phyloP scores from a whole-genome alignment of 108 stramenopile genomes.

The Stephanodiscus minutulus region DNA sequence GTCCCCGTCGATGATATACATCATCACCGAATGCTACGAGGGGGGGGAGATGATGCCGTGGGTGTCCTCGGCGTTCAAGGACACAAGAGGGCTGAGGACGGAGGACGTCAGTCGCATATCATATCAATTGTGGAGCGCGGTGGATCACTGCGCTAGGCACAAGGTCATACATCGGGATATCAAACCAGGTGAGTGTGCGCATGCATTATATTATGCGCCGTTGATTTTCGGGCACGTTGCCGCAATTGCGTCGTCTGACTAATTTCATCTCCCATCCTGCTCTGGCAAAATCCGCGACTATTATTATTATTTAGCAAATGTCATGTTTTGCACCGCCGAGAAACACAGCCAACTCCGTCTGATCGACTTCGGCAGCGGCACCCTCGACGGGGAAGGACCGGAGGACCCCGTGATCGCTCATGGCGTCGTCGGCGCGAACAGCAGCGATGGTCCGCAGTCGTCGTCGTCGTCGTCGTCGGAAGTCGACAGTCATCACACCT shows the following conservation, averaged over 20 bases:
- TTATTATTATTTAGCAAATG: too few relatives aligned
- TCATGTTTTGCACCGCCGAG: slow-evolving; percentile 65
- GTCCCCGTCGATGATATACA: slow-evolving; percentile 54
- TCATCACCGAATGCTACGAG: slow-evolving; percentile 78
- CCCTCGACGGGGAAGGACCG: slow-evolving; percentile 34
- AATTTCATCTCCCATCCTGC: background rate
- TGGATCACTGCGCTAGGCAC: slow-evolving; percentile 75
- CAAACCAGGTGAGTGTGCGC: slow-evolving; percentile 53
- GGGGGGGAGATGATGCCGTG: slow-evolving; percentile 89
- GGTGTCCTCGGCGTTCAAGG: slow-evolving; percentile 42
- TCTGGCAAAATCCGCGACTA: too few relatives aligned
- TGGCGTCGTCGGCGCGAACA: background rate
- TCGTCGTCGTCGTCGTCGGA: slow-evolving; percentile 18
- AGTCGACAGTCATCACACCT: slow-evolving; percentile 62
- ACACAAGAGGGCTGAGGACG: slow-evolving; percentile 63
- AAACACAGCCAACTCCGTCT: slow-evolving; percentile 65
- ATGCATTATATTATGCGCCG: slow-evolving; percentile 11
- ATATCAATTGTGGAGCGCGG: slow-evolving; percentile 74
- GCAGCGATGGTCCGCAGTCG: too few relatives aligned
- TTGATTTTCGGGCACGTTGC: background rate
- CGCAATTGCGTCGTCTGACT: background rate
- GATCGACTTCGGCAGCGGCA: slow-evolving; percentile 88
- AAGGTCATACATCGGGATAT: slow-evolving; percentile 74
- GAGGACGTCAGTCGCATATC: slow-evolving; percentile 85
- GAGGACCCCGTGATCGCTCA: slow-evolving; percentile 18